Evolutionary conservation across 805 yeast genomes (phyloP).

Genomic region (Starmerella bombi): DNA sequence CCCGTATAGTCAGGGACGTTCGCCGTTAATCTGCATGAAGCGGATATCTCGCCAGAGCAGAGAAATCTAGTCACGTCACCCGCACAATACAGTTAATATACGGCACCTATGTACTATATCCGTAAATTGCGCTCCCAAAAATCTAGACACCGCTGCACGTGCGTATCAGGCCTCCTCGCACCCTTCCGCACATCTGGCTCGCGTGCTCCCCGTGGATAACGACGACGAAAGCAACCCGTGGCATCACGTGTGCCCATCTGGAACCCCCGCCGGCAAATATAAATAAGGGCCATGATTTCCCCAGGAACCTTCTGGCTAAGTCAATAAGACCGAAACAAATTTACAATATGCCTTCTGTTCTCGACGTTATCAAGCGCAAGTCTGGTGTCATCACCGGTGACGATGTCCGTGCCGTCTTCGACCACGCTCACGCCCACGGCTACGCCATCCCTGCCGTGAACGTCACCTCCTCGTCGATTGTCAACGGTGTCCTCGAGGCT

Average conservation of each 20-base stretch:
- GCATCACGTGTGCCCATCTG: not conserved
- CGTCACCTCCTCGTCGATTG: slow-evolving; percentile 96
- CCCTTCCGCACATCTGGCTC: too few relatives aligned
- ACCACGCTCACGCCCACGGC: slow-evolving; percentile 82
- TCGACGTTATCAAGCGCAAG: slow-evolving; percentile 74
- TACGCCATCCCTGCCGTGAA: slow-evolving; percentile 98
- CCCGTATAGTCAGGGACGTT: not conserved
- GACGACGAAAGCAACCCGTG: not conserved
- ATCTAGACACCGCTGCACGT: too few relatives aligned
- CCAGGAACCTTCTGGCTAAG: not conserved
- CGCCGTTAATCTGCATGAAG: not conserved
- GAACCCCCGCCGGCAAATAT: not conserved
- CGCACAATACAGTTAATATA: too few relatives aligned
- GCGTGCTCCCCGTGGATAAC: not conserved
- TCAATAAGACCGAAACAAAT: not conserved
- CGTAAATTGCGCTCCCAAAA: too few relatives aligned
- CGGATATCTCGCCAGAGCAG: too few relatives aligned
- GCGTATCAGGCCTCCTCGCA: too few relatives aligned
- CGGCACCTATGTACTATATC: too few relatives aligned
- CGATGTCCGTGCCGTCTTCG: slow-evolving; percentile 67
- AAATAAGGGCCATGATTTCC: not conserved
- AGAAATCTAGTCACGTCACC: too few relatives aligned
- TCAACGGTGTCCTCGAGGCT: slow-evolving; percentile 91
- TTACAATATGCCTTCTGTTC: slow-evolving; percentile 29
- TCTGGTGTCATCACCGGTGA: slow-evolving; percentile 98